These are phyloP conservation scores for Eutypa lata DNA, from an alignment of 2,329 filamentous ascomycete genomes.

Conservation along the genomic window DNA sequence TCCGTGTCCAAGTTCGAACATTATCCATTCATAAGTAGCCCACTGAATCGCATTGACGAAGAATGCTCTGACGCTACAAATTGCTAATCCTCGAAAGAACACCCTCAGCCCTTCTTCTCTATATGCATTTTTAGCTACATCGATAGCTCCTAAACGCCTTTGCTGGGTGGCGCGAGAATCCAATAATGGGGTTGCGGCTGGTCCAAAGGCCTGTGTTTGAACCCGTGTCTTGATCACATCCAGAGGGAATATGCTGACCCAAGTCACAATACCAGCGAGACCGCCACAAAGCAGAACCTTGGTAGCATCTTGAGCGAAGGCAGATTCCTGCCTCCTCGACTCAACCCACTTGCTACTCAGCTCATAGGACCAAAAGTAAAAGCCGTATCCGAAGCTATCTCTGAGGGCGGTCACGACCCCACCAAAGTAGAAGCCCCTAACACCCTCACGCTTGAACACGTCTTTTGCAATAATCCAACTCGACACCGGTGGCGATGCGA, in stretches of 20 bases:
- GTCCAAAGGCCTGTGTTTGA: slow-evolving; percentile 62
- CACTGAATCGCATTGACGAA: slow-evolving; percentile 92
- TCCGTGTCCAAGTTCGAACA: slow-evolving; percentile 53
- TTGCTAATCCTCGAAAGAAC: slow-evolving; percentile 71
- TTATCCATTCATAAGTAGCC: slow-evolving; percentile 88
- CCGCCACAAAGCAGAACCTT: slow-evolving; percentile 81
- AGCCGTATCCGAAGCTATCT: slow-evolving; percentile 91
- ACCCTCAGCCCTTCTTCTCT: slow-evolving; percentile 55
- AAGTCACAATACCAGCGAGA: slow-evolving; percentile 81
- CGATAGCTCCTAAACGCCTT: slow-evolving; percentile 50
- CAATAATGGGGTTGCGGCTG: slow-evolving; percentile 29
- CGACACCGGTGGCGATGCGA: slow-evolving; percentile 48
- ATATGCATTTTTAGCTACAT: slow-evolving; percentile 66
- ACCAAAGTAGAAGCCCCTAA: slow-evolving; percentile 75
- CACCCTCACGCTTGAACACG: slow-evolving; percentile 54
- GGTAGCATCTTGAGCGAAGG: slow-evolving; percentile 44
- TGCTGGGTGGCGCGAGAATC: slow-evolving; percentile 16
- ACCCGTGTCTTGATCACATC: slow-evolving; percentile 91
- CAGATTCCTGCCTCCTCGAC: slow-evolving; percentile 17
- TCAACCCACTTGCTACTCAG: slow-evolving; percentile 61
- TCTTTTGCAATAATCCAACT: slow-evolving; percentile 63
- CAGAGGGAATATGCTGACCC: slow-evolving; percentile 86
- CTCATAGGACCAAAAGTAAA: slow-evolving; percentile 95
- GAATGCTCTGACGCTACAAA: slow-evolving; percentile 85
- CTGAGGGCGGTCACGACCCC: slow-evolving; percentile 77